These are phyloP conservation scores for Diplodia mutila DNA, from an alignment of 2,329 filamentous ascomycete species.

Conservation along the genomic window DNA sequence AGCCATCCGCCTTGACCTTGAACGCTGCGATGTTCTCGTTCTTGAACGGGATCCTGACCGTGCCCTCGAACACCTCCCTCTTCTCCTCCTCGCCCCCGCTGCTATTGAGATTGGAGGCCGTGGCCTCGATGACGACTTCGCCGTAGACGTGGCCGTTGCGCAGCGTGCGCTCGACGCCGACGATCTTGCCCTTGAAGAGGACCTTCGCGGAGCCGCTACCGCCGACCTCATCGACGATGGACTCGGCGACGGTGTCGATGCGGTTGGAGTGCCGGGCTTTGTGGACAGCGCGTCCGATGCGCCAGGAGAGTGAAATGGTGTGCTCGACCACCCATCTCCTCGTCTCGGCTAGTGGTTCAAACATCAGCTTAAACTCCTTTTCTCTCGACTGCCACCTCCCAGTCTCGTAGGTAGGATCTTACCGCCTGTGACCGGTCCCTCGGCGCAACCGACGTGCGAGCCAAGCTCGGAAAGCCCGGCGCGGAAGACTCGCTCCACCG, in stretches of 20 bases:
- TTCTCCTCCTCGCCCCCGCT: too few species aligned
- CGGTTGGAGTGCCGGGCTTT: slow-evolving; percentile 41
- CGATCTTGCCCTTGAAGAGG: slow-evolving; percentile 52
- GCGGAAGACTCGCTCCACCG: slow-evolving; percentile 43
- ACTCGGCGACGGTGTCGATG: slow-evolving; percentile 43
- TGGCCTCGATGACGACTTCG: slow-evolving; percentile 41
- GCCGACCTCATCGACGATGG: slow-evolving; percentile 49
- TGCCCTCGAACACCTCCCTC: slow-evolving; percentile 4
- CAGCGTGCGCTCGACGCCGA: slow-evolving; percentile 48
- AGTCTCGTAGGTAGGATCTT: background rate
- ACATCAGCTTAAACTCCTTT: slow-evolving; percentile 6
- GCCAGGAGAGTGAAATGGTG: slow-evolving; percentile 44
- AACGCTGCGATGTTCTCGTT: slow-evolving; percentile 37
- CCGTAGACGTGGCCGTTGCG: slow-evolving; percentile 50
- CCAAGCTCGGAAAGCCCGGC: slow-evolving; percentile 44
- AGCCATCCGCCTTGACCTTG: slow-evolving; percentile 38
- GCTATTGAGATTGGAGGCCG: too few species aligned
- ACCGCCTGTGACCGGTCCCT: slow-evolving; percentile 42
- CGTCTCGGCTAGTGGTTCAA: slow-evolving; percentile 32
- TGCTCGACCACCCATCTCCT: slow-evolving; percentile 45
- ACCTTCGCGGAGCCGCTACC: slow-evolving; percentile 42
- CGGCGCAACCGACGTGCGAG: slow-evolving; percentile 41
- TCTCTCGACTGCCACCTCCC: background rate
- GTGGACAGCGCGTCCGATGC: slow-evolving; percentile 43
- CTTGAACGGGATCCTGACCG: slow-evolving; percentile 34